Base-by-base conservation (phyloP, 1,139 yeast species). In the Suhomyces kunorum region DNA sequence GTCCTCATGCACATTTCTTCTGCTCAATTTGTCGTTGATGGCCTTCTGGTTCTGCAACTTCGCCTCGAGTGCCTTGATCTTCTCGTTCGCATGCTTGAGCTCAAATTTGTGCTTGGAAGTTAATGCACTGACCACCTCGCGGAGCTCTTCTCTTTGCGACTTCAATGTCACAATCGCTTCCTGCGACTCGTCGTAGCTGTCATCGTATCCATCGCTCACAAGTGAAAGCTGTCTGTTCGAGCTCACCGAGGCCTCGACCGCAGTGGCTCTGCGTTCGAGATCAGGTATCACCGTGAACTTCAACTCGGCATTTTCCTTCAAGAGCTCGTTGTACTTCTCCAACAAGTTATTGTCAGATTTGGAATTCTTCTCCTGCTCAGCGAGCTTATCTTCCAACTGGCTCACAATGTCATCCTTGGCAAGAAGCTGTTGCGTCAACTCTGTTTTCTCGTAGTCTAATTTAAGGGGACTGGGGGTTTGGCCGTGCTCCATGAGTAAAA, bases 391-490 rank as follows among this genome's bases (percentile, higher is more conserved):
- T 42, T 68, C 69, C 31, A 73, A 54, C 45, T 72, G 77, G 33
- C 64, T 64, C 6, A 75, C 67, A 40, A 64, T 42, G 40, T 78
- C 80, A 39, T 76, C 76, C 48, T 76, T 78, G 32, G 68, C 64
- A 14, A 71, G 58, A 38, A 79, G 55, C 49, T 71, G 74, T 40
- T 69, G 59, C 53, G 74, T 69, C 38, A 80, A 54, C 39, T 76
- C 78, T 8, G 80, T 72, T 49, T 81, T 79, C 44, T 79, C 81
- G 49, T 78, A 76, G 36, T 76, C 74, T 45, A 83, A 56, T 40
- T 81, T 81, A 24, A 80, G 64, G 1, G 80, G 66, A 38, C 80
- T 76, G 20, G 87, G 79, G 8, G 64, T 59, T 35, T 67, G 69
- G 3, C 83, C 83, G 46, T 74, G 70, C 49, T 81, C 86, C 47